Evolutionary conservation across 495 filamentous ascomycete species (phyloP), one percentile per base, ranked within the genome.

Genomic region (Neurospora sp.): DNA sequence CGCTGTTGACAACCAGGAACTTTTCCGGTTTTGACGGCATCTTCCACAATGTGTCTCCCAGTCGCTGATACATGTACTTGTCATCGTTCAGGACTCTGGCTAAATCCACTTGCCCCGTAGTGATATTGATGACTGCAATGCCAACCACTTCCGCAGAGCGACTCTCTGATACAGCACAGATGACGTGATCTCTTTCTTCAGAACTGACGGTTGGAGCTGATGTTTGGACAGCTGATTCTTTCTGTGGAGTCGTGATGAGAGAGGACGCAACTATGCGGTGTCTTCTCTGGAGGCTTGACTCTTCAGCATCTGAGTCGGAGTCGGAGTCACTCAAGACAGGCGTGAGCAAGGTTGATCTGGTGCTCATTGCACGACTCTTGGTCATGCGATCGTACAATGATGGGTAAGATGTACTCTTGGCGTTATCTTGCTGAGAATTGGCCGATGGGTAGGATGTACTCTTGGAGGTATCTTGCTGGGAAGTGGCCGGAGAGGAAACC

Each of bases 131-230:
- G 74, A 95, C 93, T 18, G 96, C 93, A 70, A 99, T 84, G 9
- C 95, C 96, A 35, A 81, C 72, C 35, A 98, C 91, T 93, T 92
- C 39, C 95, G 87, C 14, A 94, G 93, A 46, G 92, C 91, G 70
- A 91, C 93, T 76, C 82, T 99, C 96, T 74, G 91, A 92, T 72
- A 98, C 83, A n/a, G 96, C 94, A 78, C 95, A 98, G 59, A 98
- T 84, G 75, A 98, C 89, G 70, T 91, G 88, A 77, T 96, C 75
- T 5, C 72, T 37, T 35, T 71, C 76, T 7, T 76, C 76, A 6
- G 54, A 35, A 18, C 12, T 37, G 2, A 66, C 54, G 27, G 54
- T 66, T 31, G 54, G 48, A 27, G 48, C 20, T 46, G 42, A 9
- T 46, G 42, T n/a, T 10, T 46, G 18, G 8, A n/a, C 18, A 46